Evolutionary conservation across 2,329 filamentous ascomycete species (phyloP).

Genomic region (Penicillium occitanis): DNA sequence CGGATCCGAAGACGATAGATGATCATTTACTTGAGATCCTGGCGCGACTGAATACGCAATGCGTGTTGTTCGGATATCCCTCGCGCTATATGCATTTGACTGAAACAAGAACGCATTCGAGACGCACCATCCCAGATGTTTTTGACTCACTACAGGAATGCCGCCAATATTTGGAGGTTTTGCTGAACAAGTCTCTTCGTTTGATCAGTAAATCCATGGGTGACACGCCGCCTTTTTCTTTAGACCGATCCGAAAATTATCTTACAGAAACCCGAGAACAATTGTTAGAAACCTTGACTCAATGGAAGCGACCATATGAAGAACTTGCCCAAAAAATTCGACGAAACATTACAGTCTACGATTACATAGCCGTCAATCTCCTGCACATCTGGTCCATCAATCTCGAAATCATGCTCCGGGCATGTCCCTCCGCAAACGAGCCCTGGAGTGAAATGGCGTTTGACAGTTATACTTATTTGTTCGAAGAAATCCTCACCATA

Average conservation of each 20-base stretch:
- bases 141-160: constrained; percentile 14
- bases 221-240: not conserved
- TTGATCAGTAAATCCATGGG: not conserved
- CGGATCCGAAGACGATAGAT: constrained; percentile 13
- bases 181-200: constrained; percentile 5
- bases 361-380: constrained; percentile 2
- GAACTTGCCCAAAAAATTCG: not conserved
- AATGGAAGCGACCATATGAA: constrained; percentile 3
- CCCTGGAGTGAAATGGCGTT: constrained; percentile 16
- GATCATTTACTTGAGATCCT: constrained; percentile 19
- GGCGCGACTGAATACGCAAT: constrained; percentile 17
- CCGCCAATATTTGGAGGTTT: constrained; percentile 16
- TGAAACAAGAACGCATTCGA: not conserved
- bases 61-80: constrained; percentile 17
- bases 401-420: constrained; percentile 17
- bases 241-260: not conserved
- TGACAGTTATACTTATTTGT: constrained; percentile 12
- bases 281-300: not conserved
- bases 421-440: constrained; percentile 2
- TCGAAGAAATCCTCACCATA: constrained; percentile 2
- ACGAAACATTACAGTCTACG: not conserved
- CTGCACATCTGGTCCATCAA: constrained; percentile 15
- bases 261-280: constrained; percentile 1
- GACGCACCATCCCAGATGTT: not conserved
- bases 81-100: constrained; percentile 15